Evolutionary conservation across 2,329 filamentous ascomycete genomes (phyloP).

Genomic region (Clarireedia sp.): DNA sequence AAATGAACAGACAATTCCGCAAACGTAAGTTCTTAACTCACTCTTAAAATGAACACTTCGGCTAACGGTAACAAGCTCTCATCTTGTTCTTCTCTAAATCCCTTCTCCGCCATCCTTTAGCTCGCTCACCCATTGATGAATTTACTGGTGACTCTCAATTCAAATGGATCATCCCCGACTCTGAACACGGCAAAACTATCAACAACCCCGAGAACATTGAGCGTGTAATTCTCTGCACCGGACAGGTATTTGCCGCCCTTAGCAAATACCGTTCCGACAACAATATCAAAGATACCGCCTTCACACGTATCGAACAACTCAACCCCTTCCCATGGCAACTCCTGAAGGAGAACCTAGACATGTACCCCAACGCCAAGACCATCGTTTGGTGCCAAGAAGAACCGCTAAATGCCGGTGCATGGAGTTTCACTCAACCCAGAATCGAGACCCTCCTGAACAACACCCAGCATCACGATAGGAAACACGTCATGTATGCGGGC

Average conservation of each 20-base stretch:
- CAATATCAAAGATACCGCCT: constrained; percentile 80
- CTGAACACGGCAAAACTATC: constrained; percentile 72
- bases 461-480: constrained; percentile 84
- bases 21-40: constrained; percentile 63
- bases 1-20: constrained; percentile 98
- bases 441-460: constrained; percentile 94
- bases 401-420: constrained; percentile 92
- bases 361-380: constrained; percentile 94
- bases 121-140: constrained; percentile 82
- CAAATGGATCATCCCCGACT: constrained; percentile 91
- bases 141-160: constrained; percentile 90
- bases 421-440: constrained; percentile 94
- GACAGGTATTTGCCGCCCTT: constrained; percentile 87
- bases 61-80: constrained; percentile 51
- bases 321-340: constrained; percentile 99
- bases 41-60: not conserved
- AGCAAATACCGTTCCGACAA: constrained; percentile 85
- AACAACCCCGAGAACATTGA: constrained; percentile 79
- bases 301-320: constrained; percentile 94
- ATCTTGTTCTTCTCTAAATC: constrained; percentile 98
- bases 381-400: constrained; percentile 98
- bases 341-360: constrained; percentile 92
- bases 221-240: constrained; percentile 87
- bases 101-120: constrained; percentile 85
- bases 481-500: constrained; percentile 96